Evolutionary conservation across 345 rosid species (phyloP).

Genomic region (Dipteronia dyeriana): DNA sequence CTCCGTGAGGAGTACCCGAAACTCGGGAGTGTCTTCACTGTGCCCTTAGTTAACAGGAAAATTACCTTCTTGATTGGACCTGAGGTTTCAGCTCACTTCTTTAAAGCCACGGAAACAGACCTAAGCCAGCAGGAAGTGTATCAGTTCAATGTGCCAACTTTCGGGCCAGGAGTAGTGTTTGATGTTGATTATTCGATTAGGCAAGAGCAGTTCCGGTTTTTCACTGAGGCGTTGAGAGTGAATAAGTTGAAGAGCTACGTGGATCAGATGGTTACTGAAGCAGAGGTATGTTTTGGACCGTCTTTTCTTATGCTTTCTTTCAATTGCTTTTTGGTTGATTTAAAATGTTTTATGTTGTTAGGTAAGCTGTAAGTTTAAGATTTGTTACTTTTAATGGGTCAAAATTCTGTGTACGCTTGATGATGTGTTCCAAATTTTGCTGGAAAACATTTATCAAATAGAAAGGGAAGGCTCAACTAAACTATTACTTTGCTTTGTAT

Average conservation of each 20-base stretch:
- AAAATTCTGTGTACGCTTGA: not conserved
- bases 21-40: conserved; percentile 90
- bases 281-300: conserved; percentile 50
- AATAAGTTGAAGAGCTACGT: conserved; percentile 91
- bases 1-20: conserved; percentile 83
- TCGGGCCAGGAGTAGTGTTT: conserved; percentile 96
- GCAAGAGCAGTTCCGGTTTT: conserved; percentile 96
- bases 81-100: conserved; percentile 95
- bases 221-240: conserved; percentile 83
- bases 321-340: not conserved
- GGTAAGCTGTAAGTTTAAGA: too few relatives aligned
- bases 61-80: conserved; percentile 95
- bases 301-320: not conserved
- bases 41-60: conserved; percentile 66
- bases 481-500: not conserved
- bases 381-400: not conserved
- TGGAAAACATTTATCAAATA: not conserved
- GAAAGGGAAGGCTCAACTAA: not conserved
- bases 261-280: conserved; percentile 91
- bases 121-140: conserved; percentile 98
- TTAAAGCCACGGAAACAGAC: conserved; percentile 86
- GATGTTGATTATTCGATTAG: conserved; percentile 87
- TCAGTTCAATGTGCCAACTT: conserved; percentile 94
- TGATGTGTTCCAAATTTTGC: not conserved
- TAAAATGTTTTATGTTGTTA: not conserved